These are phyloP conservation scores for Botrytis deweyae DNA, from an alignment of 2,329 filamentous ascomycete species.

Conservation along the genomic window DNA sequence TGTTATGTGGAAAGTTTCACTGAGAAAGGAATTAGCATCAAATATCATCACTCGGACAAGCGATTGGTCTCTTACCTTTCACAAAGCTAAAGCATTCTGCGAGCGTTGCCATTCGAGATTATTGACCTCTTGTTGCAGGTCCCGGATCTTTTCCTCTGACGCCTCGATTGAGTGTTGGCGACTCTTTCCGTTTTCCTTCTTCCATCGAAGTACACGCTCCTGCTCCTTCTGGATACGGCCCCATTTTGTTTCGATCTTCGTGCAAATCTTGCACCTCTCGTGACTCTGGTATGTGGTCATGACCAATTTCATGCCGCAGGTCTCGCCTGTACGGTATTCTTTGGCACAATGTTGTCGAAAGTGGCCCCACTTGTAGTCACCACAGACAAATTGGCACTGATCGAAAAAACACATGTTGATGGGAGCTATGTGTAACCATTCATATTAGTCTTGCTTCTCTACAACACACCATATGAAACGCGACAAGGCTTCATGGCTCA, in stretches of 20 bases:
- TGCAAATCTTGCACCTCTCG: constrained; percentile 75
- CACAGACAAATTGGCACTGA: constrained; percentile 79
- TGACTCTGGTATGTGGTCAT: constrained; percentile 65
- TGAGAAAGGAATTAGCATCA: constrained; percentile 20
- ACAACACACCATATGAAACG: constrained; percentile 28
- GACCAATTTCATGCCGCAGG: constrained; percentile 89
- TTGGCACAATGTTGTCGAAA: constrained; percentile 92
- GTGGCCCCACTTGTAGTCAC: constrained; percentile 92
- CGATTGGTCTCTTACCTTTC: constrained; percentile 21
- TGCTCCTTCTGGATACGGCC: constrained; percentile 72
- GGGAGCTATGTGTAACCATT: constrained; percentile 23
- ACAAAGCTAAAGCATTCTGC: constrained; percentile 18
- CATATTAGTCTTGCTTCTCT: constrained; percentile 27
- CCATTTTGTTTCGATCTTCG: constrained; percentile 83
- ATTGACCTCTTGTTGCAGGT: constrained; percentile 60
- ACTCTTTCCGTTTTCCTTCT: constrained; percentile 52
- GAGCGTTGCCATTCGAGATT: constrained; percentile 41
- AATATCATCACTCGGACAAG: background rate
- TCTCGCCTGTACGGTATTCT: constrained; percentile 94
- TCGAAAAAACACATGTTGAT: constrained; percentile 92
- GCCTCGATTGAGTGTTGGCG: constrained; percentile 70
- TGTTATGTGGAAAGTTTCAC: constrained; percentile 6
- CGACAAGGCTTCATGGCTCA: background rate
- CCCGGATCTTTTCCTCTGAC: constrained; percentile 66
- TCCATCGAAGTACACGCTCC: constrained; percentile 75